Evolutionary conservation across 2,329 filamentous ascomycete genomes (phyloP).

Genomic region (Decorospora gaudefroyi): DNA sequence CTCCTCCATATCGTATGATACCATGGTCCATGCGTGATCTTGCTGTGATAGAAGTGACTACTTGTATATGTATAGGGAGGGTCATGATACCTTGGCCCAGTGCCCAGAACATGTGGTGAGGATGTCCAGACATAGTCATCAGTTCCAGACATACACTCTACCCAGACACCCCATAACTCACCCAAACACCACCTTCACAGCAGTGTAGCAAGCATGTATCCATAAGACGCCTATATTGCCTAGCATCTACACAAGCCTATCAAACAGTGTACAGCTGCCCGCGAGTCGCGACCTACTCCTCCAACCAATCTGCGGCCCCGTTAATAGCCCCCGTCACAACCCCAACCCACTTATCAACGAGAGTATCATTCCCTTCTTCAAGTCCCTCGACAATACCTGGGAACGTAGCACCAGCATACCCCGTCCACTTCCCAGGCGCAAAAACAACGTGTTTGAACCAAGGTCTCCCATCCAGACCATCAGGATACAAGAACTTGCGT

Average conservation of each 20-base stretch:
- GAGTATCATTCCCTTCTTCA: conserved; percentile 53
- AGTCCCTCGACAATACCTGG: conserved; percentile 67
- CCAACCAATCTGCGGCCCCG: conserved; percentile 44
- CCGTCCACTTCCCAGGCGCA: conserved; percentile 88
- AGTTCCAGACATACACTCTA: too few species aligned
- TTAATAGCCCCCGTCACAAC: conserved; percentile 48
- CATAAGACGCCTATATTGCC: background rate
- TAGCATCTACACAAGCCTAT: background rate
- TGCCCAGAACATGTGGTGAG: too few species aligned
- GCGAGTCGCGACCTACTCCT: conserved; percentile 19
- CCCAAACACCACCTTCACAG: too few species aligned
- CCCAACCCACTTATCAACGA: conserved; percentile 50
- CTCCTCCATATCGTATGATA: too few species aligned
- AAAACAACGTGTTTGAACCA: conserved; percentile 98
- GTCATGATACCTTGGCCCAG: too few species aligned
- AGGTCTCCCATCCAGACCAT: conserved; percentile 74
- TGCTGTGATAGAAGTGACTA: too few species aligned
- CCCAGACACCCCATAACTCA: too few species aligned
- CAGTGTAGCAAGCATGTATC: too few species aligned
- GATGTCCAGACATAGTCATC: background rate
- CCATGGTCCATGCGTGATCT: too few species aligned
- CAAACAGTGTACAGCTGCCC: background rate
- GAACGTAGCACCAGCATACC: conserved; percentile 76
- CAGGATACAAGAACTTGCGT: conserved; percentile 73
- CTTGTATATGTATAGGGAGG: too few species aligned